Conservation (phyloP, 83 land plant species). For the Picea abies region DNA sequence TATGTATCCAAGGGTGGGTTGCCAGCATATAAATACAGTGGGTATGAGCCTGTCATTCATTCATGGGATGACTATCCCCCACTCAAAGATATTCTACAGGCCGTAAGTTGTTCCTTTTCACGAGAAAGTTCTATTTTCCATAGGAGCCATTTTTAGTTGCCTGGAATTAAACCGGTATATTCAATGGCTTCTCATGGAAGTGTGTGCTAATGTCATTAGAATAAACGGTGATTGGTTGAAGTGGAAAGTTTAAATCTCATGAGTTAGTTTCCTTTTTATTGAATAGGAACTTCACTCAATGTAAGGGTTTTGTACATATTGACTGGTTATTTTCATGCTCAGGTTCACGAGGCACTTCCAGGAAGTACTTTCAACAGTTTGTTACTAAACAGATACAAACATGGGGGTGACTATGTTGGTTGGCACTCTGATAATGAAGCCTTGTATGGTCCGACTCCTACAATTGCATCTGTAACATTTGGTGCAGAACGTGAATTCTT, state of each 20-base stretch:
- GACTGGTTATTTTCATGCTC: slow-evolving; percentile 1
- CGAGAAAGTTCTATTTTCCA: neutral
- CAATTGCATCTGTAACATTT: slow-evolving; percentile 76
- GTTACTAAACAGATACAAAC: slow-evolving; percentile 68
- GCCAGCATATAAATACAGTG: slow-evolving; percentile 63
- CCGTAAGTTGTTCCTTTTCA: slow-evolving; percentile 41
- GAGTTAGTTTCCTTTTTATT: neutral
- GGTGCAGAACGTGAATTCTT: slow-evolving; percentile 83
- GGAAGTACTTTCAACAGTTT: slow-evolving; percentile 72
- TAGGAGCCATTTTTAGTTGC: neutral
- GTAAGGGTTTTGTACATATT: neutral
- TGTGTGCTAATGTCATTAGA: neutral
- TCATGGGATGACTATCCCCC: slow-evolving; percentile 82
- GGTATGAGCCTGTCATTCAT: slow-evolving; percentile 70
- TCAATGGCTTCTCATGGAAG: neutral
- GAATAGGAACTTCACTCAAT: neutral
- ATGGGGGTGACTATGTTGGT: slow-evolving; percentile 70
- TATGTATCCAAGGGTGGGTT: slow-evolving; percentile 72
- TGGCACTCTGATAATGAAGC: slow-evolving; percentile 93
- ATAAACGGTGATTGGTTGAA: neutral
- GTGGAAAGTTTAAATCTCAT: neutral
- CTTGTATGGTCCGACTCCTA: slow-evolving; percentile 72
- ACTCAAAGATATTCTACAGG: slow-evolving; percentile 55
- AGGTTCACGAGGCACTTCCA: slow-evolving; percentile 75
- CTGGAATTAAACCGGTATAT: neutral